These are phyloP conservation scores for Fagopyrum homotropicum DNA, from an alignment of 148 eudicot species.

Conservation along the genomic window DNA sequence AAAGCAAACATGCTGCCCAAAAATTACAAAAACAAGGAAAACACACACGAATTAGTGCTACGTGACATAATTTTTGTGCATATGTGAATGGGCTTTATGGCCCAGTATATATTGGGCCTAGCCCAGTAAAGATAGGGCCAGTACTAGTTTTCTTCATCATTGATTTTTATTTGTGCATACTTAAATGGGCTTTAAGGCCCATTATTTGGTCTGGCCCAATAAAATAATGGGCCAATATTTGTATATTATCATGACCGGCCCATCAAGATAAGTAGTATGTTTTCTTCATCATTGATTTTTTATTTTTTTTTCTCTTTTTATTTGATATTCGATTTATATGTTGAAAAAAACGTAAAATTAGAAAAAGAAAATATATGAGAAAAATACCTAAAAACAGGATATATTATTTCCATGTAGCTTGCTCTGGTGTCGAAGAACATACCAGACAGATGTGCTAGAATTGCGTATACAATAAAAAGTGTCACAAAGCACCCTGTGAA, in stretches of 20 bases:
- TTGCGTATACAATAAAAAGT: constrained; percentile 65
- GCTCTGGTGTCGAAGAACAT: constrained; percentile 44
- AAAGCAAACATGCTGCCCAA: constrained; percentile 86
- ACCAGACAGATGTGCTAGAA: constrained; percentile 79
- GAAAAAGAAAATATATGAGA: not conserved
- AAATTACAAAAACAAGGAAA: not conserved
- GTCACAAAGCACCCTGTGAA: constrained; percentile 91
- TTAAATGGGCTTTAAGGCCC: not conserved
- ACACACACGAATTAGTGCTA: not conserved
- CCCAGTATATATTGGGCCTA: not conserved
- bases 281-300: not conserved
- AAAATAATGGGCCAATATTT: not conserved
- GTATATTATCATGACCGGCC: not conserved
- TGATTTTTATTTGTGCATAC: not conserved
- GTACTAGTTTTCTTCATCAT: not conserved
- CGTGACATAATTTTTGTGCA: not conserved
- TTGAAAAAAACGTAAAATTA: not conserved
- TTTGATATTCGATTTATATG: not conserved
- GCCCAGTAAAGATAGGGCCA: not conserved
- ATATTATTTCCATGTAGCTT: constrained; percentile 78
- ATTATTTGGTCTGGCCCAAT: not conserved
- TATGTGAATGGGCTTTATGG: not conserved
- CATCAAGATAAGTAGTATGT: not conserved
- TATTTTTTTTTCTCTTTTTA: no score
- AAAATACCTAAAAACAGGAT: constrained; percentile 80